Base-by-base conservation (phyloP, 352 stramenopile genomes). In the Pythium folliculosum region DNA sequence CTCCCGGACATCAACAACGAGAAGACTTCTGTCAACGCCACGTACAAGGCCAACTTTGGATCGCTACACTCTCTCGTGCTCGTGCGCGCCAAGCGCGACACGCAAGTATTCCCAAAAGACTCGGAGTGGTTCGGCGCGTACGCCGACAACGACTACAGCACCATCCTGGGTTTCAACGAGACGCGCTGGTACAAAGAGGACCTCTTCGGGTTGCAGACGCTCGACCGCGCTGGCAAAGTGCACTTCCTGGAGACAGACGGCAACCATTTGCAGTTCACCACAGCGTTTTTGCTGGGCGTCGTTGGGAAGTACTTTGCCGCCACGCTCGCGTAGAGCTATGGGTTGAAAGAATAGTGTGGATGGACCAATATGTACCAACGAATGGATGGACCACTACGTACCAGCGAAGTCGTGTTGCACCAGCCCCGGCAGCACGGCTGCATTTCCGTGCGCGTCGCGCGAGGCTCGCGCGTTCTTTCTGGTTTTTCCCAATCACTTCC, bases 1-100 rank as follows among this genome's bases (percentile, higher is more conserved):
- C 77, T 95, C 17, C 85, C 85, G 17, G 87, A 95, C 55, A 71
- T 95, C 52, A 98, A 98, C 78, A 98, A 98, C 65, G 95, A 98
- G 77, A 90, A 85, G 38, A 44, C 69, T 1, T 25, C 75, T 0
- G 60, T 77, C 7, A 96, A 97, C 52, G 63, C 84, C 47, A 96
- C 84, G 21, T 96, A 94, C 76, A 95, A 92, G 58, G 70, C 85
- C 16, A 98, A 98, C 70, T 98, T 96, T 43, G 73, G 68, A 38
- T 86, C 84, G 56, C 81, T 97, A 13, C 66, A 88, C 19, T 95
- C 80, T 56, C 90, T 98, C 63, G 86, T 97, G 44, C 92, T 97
- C 63, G 78, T 98, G 30, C 81, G 94, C 38, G 95, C 92, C 10
- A 89, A 90, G 23, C 43, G 81, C 30, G 95, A 98, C 77, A 96